A percentile compares a stretch with the other conserved stretches of the same genome.
phyloP scores from a whole-genome alignment of 73 alveolate genomes.

The Breviolum minutum region DNA sequence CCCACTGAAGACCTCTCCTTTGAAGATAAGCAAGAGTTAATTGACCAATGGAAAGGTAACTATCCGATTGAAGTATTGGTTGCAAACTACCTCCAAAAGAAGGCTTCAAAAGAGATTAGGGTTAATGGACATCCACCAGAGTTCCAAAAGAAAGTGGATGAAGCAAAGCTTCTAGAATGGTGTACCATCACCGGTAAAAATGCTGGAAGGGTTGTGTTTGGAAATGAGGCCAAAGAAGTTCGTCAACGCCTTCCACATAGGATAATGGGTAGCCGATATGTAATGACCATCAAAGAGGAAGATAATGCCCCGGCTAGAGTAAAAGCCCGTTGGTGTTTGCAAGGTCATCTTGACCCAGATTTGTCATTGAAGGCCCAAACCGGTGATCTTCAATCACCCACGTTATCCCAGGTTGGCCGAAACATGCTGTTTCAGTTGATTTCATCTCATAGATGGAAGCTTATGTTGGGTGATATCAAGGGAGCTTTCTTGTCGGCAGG shows the following conservation, averaged over 20 bases:
- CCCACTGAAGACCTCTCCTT: not conserved
- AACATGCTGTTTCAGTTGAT: not conserved
- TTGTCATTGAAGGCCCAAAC: not conserved
- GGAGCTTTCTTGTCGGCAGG: conserved; percentile 1
- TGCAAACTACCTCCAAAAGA: not conserved
- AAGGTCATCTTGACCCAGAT: conserved; percentile 5
- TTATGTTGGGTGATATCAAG: not conserved
- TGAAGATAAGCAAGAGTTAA: no score
- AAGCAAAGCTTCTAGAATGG: conserved; percentile 6
- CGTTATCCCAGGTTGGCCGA: not conserved
- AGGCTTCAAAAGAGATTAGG: not conserved
- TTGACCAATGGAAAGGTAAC: no score
- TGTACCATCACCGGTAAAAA: not conserved
- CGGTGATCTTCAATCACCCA: not conserved
- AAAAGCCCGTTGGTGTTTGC: not conserved
- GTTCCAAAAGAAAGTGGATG: not conserved
- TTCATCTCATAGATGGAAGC: not conserved
- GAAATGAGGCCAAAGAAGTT: not conserved
- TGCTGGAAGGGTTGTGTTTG: not conserved
- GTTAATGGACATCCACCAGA: not conserved
- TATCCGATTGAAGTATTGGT: not conserved
- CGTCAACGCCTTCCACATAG: not conserved
- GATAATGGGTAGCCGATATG: not conserved
- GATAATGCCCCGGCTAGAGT: not conserved
- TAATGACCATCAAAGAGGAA: not conserved